These are phyloP conservation scores for Aspergillus arachidicola DNA, from an alignment of 2,329 filamentous ascomycete genomes.

Conservation along the genomic window DNA sequence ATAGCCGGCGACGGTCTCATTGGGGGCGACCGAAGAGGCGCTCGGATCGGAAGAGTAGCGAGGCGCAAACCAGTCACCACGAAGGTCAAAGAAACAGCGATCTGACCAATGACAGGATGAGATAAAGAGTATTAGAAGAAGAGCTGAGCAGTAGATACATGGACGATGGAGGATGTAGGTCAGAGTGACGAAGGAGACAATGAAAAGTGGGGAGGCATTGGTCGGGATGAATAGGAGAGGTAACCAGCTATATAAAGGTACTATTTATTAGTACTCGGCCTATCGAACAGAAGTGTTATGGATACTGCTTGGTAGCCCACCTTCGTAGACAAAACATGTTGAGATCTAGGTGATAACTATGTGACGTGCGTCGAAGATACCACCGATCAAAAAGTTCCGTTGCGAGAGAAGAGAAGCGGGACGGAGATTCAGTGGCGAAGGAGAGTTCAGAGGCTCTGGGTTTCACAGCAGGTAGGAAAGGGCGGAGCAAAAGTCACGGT, in stretches of 20 bases:
- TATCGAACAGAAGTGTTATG: not conserved
- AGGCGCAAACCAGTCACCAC: slow-evolving; percentile 91
- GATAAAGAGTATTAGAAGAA: slow-evolving; percentile 91
- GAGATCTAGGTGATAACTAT: slow-evolving; percentile 1
- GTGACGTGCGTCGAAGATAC: not conserved
- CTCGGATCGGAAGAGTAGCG: slow-evolving; percentile 47
- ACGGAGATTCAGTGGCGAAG: not conserved
- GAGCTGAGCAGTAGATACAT: slow-evolving; percentile 95
- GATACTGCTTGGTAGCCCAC: slow-evolving; percentile 41
- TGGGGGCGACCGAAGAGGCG: slow-evolving; percentile 30
- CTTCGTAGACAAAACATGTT: slow-evolving; percentile 69
- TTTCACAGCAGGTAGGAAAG: slow-evolving; percentile 2
- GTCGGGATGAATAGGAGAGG: slow-evolving; percentile 87
- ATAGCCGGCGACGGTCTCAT: slow-evolving; percentile 40
- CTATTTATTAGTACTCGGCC: not conserved
- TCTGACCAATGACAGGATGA: slow-evolving; percentile 90
- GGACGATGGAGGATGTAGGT: slow-evolving; percentile 96
- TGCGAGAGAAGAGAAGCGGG: not conserved
- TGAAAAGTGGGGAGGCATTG: slow-evolving; percentile 81
- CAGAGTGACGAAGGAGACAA: slow-evolving; percentile 85
- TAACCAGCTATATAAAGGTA: slow-evolving; percentile 64
- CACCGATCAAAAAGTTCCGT: not conserved
- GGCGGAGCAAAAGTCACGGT: not conserved
- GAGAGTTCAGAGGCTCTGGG: not conserved
- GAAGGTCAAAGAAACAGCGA: slow-evolving; percentile 90